Conservation (phyloP, 345 rosid genomes). For the Atalantia buxifolia region DNA sequence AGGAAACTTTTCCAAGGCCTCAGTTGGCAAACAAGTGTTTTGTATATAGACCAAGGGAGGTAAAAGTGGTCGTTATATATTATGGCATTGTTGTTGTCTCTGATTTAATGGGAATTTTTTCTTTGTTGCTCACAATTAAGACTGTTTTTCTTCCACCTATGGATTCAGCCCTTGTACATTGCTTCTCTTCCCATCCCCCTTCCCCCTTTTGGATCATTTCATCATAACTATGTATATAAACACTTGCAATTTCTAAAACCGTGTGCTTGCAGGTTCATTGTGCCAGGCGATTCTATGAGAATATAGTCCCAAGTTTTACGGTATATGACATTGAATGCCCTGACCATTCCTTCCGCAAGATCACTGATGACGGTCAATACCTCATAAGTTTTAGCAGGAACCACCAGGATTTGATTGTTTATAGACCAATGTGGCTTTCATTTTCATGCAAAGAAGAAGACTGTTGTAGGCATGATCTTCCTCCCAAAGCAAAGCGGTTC, state of each 20-base stretch:
- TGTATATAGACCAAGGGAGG: not conserved
- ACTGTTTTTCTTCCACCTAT: not conserved
- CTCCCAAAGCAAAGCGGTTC: conserved; percentile 61
- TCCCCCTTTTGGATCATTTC: not conserved
- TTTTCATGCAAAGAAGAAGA: conserved; percentile 61
- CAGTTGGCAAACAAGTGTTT: not conserved
- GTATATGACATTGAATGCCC: conserved; percentile 86
- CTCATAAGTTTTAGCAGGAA: conserved; percentile 87
- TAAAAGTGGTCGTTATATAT: no score
- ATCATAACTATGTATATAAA: not conserved
- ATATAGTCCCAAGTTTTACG: conserved; percentile 81
- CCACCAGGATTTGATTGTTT: conserved; percentile 80
- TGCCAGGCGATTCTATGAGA: conserved; percentile 84
- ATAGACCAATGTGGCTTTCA: conserved; percentile 82
- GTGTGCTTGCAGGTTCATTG: conserved; percentile 60
- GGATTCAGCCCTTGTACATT: not conserved
- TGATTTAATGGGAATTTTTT: not conserved
- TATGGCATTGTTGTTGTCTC: not conserved
- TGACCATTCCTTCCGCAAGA: conserved; percentile 85
- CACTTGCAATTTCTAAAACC: not conserved
- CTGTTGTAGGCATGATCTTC: conserved; percentile 46
- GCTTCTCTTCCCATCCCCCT: not conserved
- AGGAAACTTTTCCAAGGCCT: not conserved
- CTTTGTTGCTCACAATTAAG: not conserved
- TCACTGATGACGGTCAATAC: conserved; percentile 93